Base-by-base conservation (phyloP, 2,329 filamentous ascomycete species). In the Metarhizium anisopliae region DNA sequence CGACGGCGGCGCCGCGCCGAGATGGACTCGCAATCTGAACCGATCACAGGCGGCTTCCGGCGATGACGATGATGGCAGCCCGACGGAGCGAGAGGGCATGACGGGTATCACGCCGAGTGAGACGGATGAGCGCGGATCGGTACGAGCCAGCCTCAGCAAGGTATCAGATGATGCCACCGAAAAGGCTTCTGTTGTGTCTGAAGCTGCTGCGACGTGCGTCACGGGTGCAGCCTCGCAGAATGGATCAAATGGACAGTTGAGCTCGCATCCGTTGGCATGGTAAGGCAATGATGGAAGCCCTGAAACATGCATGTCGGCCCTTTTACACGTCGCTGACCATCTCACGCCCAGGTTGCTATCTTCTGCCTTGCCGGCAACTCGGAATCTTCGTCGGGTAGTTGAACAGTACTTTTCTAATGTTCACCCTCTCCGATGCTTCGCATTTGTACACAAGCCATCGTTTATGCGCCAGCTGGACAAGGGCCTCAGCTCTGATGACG, bases 351-450 rank as follows among this genome's bases (percentile, higher is more conserved):
- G 70, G 70, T 62, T 72, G 10, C 60, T 70, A 20, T 66, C 68
- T 6, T 59, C 67, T 16, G 67, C 63, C 11, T 66, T 72, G 5
- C 70, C 70, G 11, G 62, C 66, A 10, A 54, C 58, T n/a, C 66
- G 67, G 53, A 68, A 70, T 47, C 64, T 72, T 25, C 70, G 70
- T 14, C 65, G 64, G 0, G 65, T 71, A 3, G 67, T 72, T 29
- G 70, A 72, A 50, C 70, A 70, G 57, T 72, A 72, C 55, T 72
- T 72, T 59, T 62, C 68, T 56, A 72, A 72, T 35, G 62, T 72
- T 4, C 77, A 72, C 52, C 69, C 70, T n/a, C 64, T 72, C 4
- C 67, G 70, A 20, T 72, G 70, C 58, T 72, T 72, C 54, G 69
- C 70, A 16, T 72, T 72, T 64, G 69, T 72, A 18, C 70, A 72